phyloP scores from a whole-genome alignment of 2,329 filamentous ascomycete genomes.

The Claviceps lovelessii region DNA sequence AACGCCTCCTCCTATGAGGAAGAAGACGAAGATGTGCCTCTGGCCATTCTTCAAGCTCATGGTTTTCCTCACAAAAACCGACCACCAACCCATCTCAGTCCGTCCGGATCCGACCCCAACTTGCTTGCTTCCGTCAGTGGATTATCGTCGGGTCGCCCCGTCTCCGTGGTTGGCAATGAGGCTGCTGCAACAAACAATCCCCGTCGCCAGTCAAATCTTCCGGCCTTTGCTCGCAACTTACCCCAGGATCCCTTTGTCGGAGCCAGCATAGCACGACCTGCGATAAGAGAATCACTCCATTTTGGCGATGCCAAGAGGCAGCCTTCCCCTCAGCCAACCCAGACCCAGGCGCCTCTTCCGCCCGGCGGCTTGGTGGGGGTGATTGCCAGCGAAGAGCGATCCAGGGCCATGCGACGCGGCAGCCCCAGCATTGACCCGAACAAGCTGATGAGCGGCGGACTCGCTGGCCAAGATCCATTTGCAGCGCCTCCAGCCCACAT shows the following conservation, averaged over 20 bases:
- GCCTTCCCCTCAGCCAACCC: slow-evolving; percentile 22
- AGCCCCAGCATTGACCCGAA: slow-evolving; percentile 52
- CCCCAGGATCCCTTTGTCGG: slow-evolving; percentile 78
- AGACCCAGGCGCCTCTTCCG: slow-evolving; percentile 29
- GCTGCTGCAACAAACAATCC: slow-evolving; percentile 25
- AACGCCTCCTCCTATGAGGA: slow-evolving; percentile 56
- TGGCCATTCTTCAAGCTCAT: slow-evolving; percentile 76
- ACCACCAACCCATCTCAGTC: slow-evolving; percentile 53
- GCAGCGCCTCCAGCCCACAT: slow-evolving; percentile 31
- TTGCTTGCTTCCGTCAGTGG: slow-evolving; percentile 41
- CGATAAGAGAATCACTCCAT: slow-evolving; percentile 60
- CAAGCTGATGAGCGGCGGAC: slow-evolving; percentile 21
- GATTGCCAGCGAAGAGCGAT: slow-evolving; percentile 72
- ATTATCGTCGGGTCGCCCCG: slow-evolving; percentile 33
- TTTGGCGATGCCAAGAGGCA: slow-evolving; percentile 41
- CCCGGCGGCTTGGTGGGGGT: slow-evolving; percentile 76
- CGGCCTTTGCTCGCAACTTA: slow-evolving; percentile 68
- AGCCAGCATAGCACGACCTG: slow-evolving; percentile 57
- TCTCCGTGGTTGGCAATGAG: slow-evolving; percentile 29
- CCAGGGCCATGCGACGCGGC: slow-evolving; percentile 61
- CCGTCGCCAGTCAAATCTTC: slow-evolving; percentile 37
- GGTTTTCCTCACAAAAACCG: slow-evolving; percentile 71
- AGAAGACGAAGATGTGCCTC: slow-evolving; percentile 77
- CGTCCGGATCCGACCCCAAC: slow-evolving; percentile 57
- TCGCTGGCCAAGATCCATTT: slow-evolving; percentile 32